A percentile compares a stretch with the other conserved stretches of the same genome.
phyloP scores from a whole-genome alignment of 805 yeast genomes.

The Lipomyces yamanashiensis region DNA sequence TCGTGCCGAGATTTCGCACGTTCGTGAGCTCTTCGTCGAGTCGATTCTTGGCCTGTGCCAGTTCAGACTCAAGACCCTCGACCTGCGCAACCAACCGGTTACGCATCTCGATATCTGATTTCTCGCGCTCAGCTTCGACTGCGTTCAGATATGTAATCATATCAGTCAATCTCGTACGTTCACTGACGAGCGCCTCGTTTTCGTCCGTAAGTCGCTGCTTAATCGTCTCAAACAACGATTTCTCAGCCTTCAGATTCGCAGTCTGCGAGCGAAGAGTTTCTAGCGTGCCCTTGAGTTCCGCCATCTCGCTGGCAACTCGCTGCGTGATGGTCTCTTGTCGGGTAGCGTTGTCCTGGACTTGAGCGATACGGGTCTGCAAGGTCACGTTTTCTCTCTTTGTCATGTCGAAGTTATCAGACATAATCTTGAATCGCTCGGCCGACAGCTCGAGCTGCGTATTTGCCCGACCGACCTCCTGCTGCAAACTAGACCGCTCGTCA shows the following conservation, averaged over 20 bases:
- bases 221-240: slow-evolving; percentile 53
- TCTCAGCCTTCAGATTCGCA: slow-evolving; percentile 60
- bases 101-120: slow-evolving; percentile 55
- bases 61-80: slow-evolving; percentile 55
- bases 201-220: slow-evolving; percentile 60
- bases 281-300: slow-evolving; percentile 55
- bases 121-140: slow-evolving; percentile 64
- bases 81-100: slow-evolving; percentile 56
- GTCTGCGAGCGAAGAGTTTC: slow-evolving; percentile 54
- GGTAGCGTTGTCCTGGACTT: slow-evolving; percentile 51
- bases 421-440: slow-evolving; percentile 55
- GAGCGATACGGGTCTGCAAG: slow-evolving; percentile 48
- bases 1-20: slow-evolving; percentile 54
- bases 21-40: slow-evolving; percentile 57
- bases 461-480: slow-evolving; percentile 58
- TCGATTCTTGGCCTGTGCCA: slow-evolving; percentile 52
- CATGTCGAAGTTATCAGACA: slow-evolving; percentile 50
- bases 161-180: slow-evolving; percentile 61
- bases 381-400: slow-evolving; percentile 54
- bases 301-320: slow-evolving; percentile 57
- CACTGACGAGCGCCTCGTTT: slow-evolving; percentile 57
- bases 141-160: slow-evolving; percentile 65
- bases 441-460: slow-evolving; percentile 59
- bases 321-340: slow-evolving; percentile 58
- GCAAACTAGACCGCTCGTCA: slow-evolving; percentile 53